Evolutionary conservation across 805 yeast species (phyloP), one percentile per base, ranked within the genome.

Genomic region (Saccharomyces mikatae): DNA sequence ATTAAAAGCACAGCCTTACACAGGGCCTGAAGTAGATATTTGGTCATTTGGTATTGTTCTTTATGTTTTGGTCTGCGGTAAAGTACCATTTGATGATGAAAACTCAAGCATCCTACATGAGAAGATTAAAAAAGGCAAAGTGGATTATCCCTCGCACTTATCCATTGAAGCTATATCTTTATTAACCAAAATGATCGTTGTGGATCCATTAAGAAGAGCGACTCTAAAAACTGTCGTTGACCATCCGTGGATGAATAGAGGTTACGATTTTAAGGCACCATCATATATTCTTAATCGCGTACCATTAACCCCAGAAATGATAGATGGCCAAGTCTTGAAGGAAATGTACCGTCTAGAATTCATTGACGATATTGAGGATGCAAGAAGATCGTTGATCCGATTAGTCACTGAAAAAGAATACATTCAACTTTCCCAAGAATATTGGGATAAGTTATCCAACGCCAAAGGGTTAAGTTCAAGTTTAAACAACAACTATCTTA

Each of bases 31-130:
- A 69, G 97, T 94, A 49, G 99, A 94, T 70, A 85, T 94, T 21
- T 94, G 99, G 99, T 89, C 97, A 1, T 92, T 91, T 76, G 99
- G 99, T 59, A 96, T 94, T 31, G 98, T 94, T 0, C 73, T 94
- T 51, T 94, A 89, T 66, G 99, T 94, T 6, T 76, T 94, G 57
- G 97, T 94, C 1, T 91, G 97, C 69, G 99, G 99, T 53, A 91
- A 89, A 69, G 98, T 94, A 13, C 99, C 99, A 8, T 94, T 94
- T 69, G 99, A 94, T 70, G 98, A 94, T 67, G 95, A 89, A 64
- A 84, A 88, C 60, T 96, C 95, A 59, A 84, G 91, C 48, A 91
- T 87, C 1, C 76, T 94, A 62, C 99, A 94, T 69, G 96, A 89
- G 59, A 91, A 91, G 70, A 94, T 94, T 68, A 94, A 92, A 68